Percentiles rank a stretch among this genome's conserved stretches.
These are phyloP conservation scores for Orychophragmus violaceus DNA, from an alignment of 345 rosid species.

Conservation along the genomic window DNA sequence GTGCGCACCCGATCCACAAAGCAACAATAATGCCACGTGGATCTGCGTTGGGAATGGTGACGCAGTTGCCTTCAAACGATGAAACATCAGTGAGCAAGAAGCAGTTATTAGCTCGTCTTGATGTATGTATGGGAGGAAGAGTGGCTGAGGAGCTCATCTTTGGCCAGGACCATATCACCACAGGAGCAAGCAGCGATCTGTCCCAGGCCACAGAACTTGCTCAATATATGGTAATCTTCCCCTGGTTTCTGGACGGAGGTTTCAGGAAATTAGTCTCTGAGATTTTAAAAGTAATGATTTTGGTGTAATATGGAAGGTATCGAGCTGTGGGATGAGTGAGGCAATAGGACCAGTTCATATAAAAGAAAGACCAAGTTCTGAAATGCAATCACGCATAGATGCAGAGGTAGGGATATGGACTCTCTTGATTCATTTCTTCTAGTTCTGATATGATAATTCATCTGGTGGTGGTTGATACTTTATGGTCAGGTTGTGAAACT, in stretches of 20 bases:
- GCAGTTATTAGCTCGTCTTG: conserved; percentile 94
- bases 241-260: too few relatives aligned
- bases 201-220: conserved; percentile 93
- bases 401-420: conserved; percentile 71
- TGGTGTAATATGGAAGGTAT: conserved; percentile 47
- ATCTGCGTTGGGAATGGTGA: conserved; percentile 97
- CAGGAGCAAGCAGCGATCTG: conserved; percentile 98
- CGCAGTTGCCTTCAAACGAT: conserved; percentile 93
- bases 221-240: conserved; percentile 75
- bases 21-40: conserved; percentile 99
- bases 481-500: conserved; percentile 75
- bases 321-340: conserved; percentile 94
- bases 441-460: neutral
- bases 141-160: conserved; percentile 98
- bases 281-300: too few relatives aligned
- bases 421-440: neutral
- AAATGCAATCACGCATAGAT: conserved; percentile 93
- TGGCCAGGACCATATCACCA: conserved; percentile 82
- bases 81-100: conserved; percentile 95
- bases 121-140: conserved; percentile 99
- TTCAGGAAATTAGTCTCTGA: too few relatives aligned
- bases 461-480: neutral
- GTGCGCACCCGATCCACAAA: conserved; percentile 97
- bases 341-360: conserved; percentile 90
- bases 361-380: conserved; percentile 92